Percentiles rank a stretch among this genome's conserved stretches.
Evolutionary conservation across 345 rosid genomes (phyloP).

Genomic region (Hypericum androsaemum): DNA sequence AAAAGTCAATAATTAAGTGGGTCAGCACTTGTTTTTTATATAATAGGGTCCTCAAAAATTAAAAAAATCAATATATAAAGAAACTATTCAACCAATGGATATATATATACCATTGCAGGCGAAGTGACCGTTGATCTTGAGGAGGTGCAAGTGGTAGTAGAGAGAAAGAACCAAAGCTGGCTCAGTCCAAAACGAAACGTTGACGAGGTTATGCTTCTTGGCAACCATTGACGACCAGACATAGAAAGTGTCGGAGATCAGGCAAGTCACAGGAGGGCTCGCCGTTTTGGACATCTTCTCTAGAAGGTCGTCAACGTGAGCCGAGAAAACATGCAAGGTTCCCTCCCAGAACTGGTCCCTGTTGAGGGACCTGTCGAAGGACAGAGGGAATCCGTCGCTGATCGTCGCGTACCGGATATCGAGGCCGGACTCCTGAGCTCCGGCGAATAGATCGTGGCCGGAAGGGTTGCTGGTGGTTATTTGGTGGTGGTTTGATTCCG

Average conservation of each 20-base stretch:
- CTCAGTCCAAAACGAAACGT: slow-evolving; percentile 79
- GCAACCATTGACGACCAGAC: slow-evolving; percentile 65
- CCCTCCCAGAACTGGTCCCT: slow-evolving; percentile 55
- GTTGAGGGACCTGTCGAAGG: slow-evolving; percentile 60
- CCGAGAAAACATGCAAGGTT: slow-evolving; percentile 43
- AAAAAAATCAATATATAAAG: too few relatives aligned
- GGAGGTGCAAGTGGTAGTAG: slow-evolving; percentile 65
- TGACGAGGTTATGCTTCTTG: slow-evolving; percentile 41
- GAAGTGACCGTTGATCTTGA: slow-evolving; percentile 56
- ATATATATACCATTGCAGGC: slow-evolving; percentile 21
- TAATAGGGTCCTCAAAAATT: too few relatives aligned
- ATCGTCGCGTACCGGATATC: slow-evolving; percentile 63
- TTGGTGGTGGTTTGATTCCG: slow-evolving; percentile 50
- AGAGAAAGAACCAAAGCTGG: slow-evolving; percentile 56
- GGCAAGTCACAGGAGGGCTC: slow-evolving; percentile 30
- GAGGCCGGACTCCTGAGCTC: slow-evolving; percentile 45
- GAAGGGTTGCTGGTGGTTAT: slow-evolving; percentile 18
- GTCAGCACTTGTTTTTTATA: too few relatives aligned
- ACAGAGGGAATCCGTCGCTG: slow-evolving; percentile 63
- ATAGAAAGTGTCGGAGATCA: slow-evolving; percentile 63
- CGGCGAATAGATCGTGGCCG: slow-evolving; percentile 35
- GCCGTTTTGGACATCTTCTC: slow-evolving; percentile 20
- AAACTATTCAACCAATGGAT: too few relatives aligned
- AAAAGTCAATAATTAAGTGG: too few relatives aligned
- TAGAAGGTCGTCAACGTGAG: slow-evolving; percentile 52